Base-by-base conservation (phyloP, 441 rosid species). In the Cnidoscolus chayamansa region DNA sequence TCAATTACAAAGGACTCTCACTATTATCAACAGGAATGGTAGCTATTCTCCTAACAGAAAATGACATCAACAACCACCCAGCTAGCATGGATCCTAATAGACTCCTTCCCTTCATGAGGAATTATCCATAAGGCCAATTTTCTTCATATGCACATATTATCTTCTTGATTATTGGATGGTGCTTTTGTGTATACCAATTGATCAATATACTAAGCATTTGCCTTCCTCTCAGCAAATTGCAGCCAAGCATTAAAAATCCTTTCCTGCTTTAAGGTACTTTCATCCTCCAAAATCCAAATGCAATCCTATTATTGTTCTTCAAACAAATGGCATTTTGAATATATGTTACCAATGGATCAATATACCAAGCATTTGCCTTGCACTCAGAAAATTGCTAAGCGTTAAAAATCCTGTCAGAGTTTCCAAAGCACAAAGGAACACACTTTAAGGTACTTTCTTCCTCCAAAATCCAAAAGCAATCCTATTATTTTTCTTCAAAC, bases 281-380 rank as follows among this genome's bases (percentile, higher is more conserved):
- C 71, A 68, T 68, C 0, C 61, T 13, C 50, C 49, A 68, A 17
- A 53, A 49, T 13, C 50, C 49, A 68, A 17, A 53, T 11, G 60
- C 49, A 67, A 16, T 31, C 1, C 11, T 30, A 64, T 47, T 5
- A 19, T 64, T 64, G 16, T 40, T 40, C 66, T 30, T 40, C 10
- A 9, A 20, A 19, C 20, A 63, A 63, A 62, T 16, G 45, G 32
- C 51, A 43, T 43, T 47, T 35, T 35, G 40, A 2, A 35, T 25
- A 25, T 25, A 25, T 25, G 25, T 25, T 25, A 25, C 25, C 25
- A 25, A 25, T 25, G 25, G 25, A 25, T 25, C 25, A 25, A 25
- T 25, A 25, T 25, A 25, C 25, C 25, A 25, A 25, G 25, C 25
- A 25, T 25, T 25, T 25, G 3, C 43, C 13, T 2, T 48, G 19